These are phyloP conservation scores for Crassisporium funariophilum DNA, from an alignment of 768 basidiomycete species.

Conservation along the genomic window DNA sequence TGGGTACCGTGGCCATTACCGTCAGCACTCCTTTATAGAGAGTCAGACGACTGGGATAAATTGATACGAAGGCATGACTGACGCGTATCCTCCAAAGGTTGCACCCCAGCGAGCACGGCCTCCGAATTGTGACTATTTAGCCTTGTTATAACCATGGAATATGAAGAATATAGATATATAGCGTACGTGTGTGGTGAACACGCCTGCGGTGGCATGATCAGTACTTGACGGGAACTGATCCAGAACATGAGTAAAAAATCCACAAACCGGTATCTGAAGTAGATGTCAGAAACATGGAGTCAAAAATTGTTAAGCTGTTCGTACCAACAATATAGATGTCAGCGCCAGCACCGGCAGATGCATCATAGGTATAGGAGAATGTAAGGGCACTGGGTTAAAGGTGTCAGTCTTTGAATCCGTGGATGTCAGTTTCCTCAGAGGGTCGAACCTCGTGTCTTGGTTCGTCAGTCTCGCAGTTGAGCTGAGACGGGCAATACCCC, in stretches of 20 bases:
- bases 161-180: no score
- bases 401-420: neutral
- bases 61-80: no score
- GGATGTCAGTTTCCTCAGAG: no score
- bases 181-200: conserved; percentile 26
- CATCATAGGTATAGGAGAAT: conserved; percentile 33
- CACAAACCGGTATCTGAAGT: conserved; percentile 27
- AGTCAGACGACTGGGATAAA: no score
- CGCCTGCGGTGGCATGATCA: conserved; percentile 14
- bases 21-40: conserved; percentile 23
- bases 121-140: conserved; percentile 35
- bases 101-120: conserved; percentile 45
- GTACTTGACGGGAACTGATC: neutral
- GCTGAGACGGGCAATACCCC: conserved; percentile 29
- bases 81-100: conserved; percentile 26
- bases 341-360: conserved; percentile 34
- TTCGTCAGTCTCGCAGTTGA: conserved; percentile 13
- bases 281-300: neutral
- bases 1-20: conserved; percentile 49
- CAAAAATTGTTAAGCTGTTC: neutral
- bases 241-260: neutral
- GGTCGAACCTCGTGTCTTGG: conserved; percentile 8
- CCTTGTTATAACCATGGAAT: neutral
- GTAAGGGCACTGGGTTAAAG: conserved; percentile 16
- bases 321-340: conserved; percentile 46